These are phyloP conservation scores for Zygoascus bituminiphila DNA, from an alignment of 805 yeast species.

Conservation along the genomic window DNA sequence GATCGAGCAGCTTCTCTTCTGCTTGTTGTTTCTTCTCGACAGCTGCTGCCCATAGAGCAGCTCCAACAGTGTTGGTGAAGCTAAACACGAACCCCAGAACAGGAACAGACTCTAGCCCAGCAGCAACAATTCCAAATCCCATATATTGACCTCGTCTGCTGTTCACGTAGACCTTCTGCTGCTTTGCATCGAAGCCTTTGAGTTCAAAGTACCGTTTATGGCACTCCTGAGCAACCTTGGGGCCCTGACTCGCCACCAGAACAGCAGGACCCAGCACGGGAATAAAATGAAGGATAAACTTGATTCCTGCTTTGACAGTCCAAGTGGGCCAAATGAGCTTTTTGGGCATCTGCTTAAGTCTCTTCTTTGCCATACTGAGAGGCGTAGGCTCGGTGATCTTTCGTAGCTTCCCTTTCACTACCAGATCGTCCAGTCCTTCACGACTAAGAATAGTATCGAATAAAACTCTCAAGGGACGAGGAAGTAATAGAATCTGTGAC, in stretches of 20 bases:
- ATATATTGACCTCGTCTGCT: conserved; percentile 26
- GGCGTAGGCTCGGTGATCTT: conserved; percentile 29
- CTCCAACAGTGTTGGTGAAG: conserved; percentile 31
- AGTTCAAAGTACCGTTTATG: conserved; percentile 51
- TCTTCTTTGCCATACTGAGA: conserved; percentile 25
- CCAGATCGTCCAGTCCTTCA: conserved; percentile 40
- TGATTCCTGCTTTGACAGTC: conserved; percentile 30
- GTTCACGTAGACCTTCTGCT: conserved; percentile 28
- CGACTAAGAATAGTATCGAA: conserved; percentile 40
- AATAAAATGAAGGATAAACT: conserved; percentile 37
- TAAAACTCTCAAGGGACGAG: conserved; percentile 38
- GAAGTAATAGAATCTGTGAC: conserved; percentile 37
- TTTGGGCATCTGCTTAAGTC: conserved; percentile 32
- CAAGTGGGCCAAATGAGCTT: conserved; percentile 35
- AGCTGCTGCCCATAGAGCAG: conserved; percentile 32
- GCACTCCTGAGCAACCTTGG: conserved; percentile 43
- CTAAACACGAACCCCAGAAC: conserved; percentile 29
- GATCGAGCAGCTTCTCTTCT: background rate
- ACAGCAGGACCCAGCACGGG: conserved; percentile 56
- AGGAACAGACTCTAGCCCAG: conserved; percentile 30
- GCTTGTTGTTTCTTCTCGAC: conserved; percentile 19
- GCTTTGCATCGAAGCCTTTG: conserved; percentile 41
- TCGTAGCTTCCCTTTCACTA: conserved; percentile 33
- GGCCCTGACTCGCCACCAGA: conserved; percentile 43
- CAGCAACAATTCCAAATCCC: conserved; percentile 31